phyloP scores from a whole-genome alignment of 2,329 filamentous ascomycete genomes.

The Aphanoascus verrucosus region DNA sequence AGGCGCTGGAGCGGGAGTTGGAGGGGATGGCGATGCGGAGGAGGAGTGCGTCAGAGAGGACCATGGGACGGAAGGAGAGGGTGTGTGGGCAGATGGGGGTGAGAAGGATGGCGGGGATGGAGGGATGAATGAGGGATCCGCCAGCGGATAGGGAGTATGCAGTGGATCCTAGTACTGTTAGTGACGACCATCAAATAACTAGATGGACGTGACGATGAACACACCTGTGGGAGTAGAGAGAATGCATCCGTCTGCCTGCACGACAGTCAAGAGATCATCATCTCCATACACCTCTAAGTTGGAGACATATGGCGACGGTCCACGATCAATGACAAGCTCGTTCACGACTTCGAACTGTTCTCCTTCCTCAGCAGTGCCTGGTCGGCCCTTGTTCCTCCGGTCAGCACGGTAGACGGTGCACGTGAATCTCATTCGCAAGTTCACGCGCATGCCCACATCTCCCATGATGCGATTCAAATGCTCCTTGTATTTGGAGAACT shows the following conservation, averaged over 20 bases:
- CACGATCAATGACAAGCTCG: slow-evolving; percentile 94
- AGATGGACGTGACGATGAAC: slow-evolving; percentile 10
- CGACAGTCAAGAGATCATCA: slow-evolving; percentile 84
- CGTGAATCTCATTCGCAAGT: slow-evolving; percentile 96
- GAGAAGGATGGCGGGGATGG: slow-evolving; percentile 90
- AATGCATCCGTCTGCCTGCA: slow-evolving; percentile 95
- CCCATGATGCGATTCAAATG: slow-evolving; percentile 87
- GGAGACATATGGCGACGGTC: slow-evolving; percentile 91
- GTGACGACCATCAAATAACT: slow-evolving; percentile 1
- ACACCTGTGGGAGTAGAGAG: slow-evolving; percentile 86
- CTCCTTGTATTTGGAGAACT: slow-evolving; percentile 79
- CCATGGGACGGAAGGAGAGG: slow-evolving; percentile 93
- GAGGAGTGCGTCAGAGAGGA: slow-evolving; percentile 87
- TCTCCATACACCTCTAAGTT: slow-evolving; percentile 95
- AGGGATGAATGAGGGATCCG: slow-evolving; percentile 88
- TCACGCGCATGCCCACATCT: slow-evolving; percentile 90
- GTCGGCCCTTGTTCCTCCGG: slow-evolving; percentile 34
- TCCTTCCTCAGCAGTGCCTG: slow-evolving; percentile 63
- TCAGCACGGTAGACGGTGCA: slow-evolving; percentile 84
- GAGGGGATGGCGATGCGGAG: slow-evolving; percentile 78
- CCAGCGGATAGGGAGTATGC: slow-evolving; percentile 94
- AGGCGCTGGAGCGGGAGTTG: slow-evolving; percentile 80
- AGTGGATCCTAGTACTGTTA: slow-evolving; percentile 51
- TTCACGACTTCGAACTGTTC: slow-evolving; percentile 98
- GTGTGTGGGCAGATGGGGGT: slow-evolving; percentile 98